Base-by-base conservation (phyloP, 164 flowering plant genomes). In the Chimonanthus salicifolius region DNA sequence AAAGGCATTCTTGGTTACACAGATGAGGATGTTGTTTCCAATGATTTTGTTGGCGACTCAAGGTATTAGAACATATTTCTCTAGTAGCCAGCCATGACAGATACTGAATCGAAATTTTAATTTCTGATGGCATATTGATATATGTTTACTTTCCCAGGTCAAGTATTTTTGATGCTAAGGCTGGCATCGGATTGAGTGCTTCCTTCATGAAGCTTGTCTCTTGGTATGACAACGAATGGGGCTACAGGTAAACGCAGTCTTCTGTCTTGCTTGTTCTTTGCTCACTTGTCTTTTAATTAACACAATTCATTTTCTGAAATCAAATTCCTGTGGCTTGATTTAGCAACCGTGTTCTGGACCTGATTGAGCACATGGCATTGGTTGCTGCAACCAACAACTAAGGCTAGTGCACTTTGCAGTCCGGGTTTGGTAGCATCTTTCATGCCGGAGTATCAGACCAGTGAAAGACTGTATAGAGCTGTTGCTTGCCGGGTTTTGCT, bases 221-320 rank as follows among this genome's bases (percentile, higher is more conserved):
- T 0, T 95, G 99, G 99, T 95, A 95, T 43, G 99, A 93, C 85
- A 95, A 91, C 16, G 98, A 93, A 78, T 95, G 99, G 99, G 99
- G 99, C 64, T 95, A 95, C 92, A 95, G 99, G 97, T 94, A 85
- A 18, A 7, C 21, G 10, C 11, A 71, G 46, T 73, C 5, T 44
- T 47, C 33, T 33, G 49, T 15, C 16, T n/a, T 11, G 2, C 45
- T 16, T n/a, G 21, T 69, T 11, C 58, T 18, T 20, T 49, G 18
- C 18, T 18, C 43, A 62, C 43, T 65, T 62, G 49, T 69, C 33
- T 67, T 10, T 10, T 69, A 8, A 18, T 20, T 5, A 20, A 47
- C 54, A 21, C n/a, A 4, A 4, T 48, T 15, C 47, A 69, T 49
- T 46, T 10, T 46, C 51, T 67, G 58, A 62, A 46, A 8, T 49